Evolutionary conservation across 192 early-diverging fungal species (phyloP), one percentile per base, ranked within the genome.

Genomic region (Entomortierella lignicola): DNA sequence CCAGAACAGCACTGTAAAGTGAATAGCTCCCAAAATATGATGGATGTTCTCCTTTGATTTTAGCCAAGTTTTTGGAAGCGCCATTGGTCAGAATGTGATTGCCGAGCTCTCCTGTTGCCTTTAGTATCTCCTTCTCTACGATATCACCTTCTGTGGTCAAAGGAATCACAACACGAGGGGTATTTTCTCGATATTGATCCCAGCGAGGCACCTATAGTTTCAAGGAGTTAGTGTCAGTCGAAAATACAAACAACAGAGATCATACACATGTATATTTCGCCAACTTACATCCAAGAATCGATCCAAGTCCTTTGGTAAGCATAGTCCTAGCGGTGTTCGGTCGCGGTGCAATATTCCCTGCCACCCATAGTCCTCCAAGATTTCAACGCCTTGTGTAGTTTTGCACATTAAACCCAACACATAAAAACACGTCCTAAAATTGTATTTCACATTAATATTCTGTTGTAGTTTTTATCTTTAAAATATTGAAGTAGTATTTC

Each of bases 1-100:
- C 82, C 43, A 91, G 66, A 17, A 89, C 93, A 20, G 82, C 83
- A 32, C 86, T 66, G 66, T 89, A 96, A 7, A 95, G 67, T 0
- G 79, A 37, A 2, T 88, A 63, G 13, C 77, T 80, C 8, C 55
- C 72, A 62, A 95, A 96, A 42, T 83, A 81, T 21, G 85, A 72
- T 1, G 92, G 85, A 60, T 91, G 73, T 43, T 89, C 87, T 20
- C 82, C 66, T 41, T 87, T 85, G 55, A 95, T 70, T 89, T 83
- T 89, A 47, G 88, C 84, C 8, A 96, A 64, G 26, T 85, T 84
- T 55, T 90, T 92, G 26, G 91, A 92, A 3, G 93, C 92, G n/a
- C 87, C 89, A 59, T 89, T 91, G 8, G 92, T 90, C 30, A 95
- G 73, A 69, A 96, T 94, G 65, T 94, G 91, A 61, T 96, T 96